Percentiles rank a stretch among this genome's conserved stretches.
Conservation (phyloP, 768 basidiomycete species). For the Suillus sp. region DNA sequence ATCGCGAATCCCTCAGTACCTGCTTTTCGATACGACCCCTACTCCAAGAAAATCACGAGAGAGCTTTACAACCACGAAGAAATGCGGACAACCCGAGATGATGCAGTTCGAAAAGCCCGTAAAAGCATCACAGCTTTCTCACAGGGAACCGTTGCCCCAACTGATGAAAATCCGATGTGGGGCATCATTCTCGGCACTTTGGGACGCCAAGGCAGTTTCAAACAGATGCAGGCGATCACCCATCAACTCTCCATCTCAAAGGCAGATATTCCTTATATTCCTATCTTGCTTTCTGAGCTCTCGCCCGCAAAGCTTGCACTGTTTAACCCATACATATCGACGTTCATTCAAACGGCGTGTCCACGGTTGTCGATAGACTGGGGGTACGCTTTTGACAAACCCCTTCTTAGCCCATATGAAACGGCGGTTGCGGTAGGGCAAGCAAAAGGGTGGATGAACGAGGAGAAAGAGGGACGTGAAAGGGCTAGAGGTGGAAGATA, state of each 20-base stretch:
- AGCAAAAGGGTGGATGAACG: slow-evolving; percentile 68
- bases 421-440: slow-evolving; percentile 76
- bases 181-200: slow-evolving; percentile 93
- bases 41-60: slow-evolving; percentile 93
- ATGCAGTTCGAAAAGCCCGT: slow-evolving; percentile 76
- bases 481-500: slow-evolving; percentile 47
- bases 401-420: slow-evolving; percentile 92
- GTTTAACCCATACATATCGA: slow-evolving; percentile 77
- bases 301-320: slow-evolving; percentile 91
- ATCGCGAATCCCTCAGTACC: slow-evolving; percentile 96
- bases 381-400: slow-evolving; percentile 93
- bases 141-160: slow-evolving; percentile 10
- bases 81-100: slow-evolving; percentile 76
- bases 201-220: slow-evolving; percentile 91
- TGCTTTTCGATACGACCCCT: slow-evolving; percentile 97
- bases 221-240: slow-evolving; percentile 84
- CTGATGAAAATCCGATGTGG: slow-evolving; percentile 53
- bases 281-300: slow-evolving; percentile 94
- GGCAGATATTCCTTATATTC: slow-evolving; percentile 72
- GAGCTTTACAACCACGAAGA: slow-evolving; percentile 88
- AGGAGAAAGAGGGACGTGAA: slow-evolving; percentile 26
- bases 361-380: slow-evolving; percentile 97
- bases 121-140: slow-evolving; percentile 53
- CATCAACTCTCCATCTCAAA: slow-evolving; percentile 61
- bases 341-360: slow-evolving; percentile 96